Percentiles rank a stretch among this genome's conserved stretches.
Evolutionary conservation across 164 flowering plant genomes (phyloP).

Genomic region (Sextonia rubra): DNA sequence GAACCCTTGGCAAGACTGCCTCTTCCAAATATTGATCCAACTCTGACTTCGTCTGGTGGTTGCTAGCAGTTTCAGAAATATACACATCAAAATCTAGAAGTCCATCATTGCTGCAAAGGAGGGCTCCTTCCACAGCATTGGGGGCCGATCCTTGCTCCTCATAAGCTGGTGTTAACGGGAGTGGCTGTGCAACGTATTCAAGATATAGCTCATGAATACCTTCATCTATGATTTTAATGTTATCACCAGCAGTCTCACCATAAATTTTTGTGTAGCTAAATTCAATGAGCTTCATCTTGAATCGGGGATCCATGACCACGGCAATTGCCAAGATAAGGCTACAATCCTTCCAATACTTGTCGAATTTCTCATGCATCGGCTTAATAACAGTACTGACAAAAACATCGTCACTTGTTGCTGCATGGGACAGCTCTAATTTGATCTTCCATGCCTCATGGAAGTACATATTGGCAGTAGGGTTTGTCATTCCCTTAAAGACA

Average conservation of each 20-base stretch:
- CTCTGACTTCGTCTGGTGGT: constrained; percentile 67
- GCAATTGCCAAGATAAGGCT: constrained; percentile 66
- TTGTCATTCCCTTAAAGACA: constrained; percentile 31
- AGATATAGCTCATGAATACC: constrained; percentile 75
- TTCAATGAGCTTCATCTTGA: constrained; percentile 89
- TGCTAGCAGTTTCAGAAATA: constrained; percentile 57
- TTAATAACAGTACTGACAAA: constrained; percentile 36
- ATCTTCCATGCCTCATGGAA: constrained; percentile 86
- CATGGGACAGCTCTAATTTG: constrained; percentile 59
- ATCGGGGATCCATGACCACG: constrained; percentile 88
- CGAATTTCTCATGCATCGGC: constrained; percentile 55
- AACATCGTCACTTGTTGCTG: constrained; percentile 51
- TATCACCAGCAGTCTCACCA: constrained; percentile 52
- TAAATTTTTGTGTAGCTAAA: constrained; percentile 73
- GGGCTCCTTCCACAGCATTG: constrained; percentile 23
- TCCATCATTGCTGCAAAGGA: constrained; percentile 37
- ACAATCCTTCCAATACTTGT: constrained; percentile 70
- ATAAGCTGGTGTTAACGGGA: constrained; percentile 50
- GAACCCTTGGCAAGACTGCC: constrained; percentile 61
- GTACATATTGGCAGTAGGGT: constrained; percentile 58
- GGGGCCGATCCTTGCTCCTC: constrained; percentile 27
- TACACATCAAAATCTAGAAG: constrained; percentile 74
- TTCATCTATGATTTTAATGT: constrained; percentile 62
- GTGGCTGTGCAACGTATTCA: constrained; percentile 64
- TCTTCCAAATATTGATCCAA: constrained; percentile 88